A percentile compares a stretch with the other conserved stretches of the same genome.
Evolutionary conservation across 225 moss, liverwort and hornwort species (phyloP).

Genomic region (Pseudisothecium myosuroides): DNA sequence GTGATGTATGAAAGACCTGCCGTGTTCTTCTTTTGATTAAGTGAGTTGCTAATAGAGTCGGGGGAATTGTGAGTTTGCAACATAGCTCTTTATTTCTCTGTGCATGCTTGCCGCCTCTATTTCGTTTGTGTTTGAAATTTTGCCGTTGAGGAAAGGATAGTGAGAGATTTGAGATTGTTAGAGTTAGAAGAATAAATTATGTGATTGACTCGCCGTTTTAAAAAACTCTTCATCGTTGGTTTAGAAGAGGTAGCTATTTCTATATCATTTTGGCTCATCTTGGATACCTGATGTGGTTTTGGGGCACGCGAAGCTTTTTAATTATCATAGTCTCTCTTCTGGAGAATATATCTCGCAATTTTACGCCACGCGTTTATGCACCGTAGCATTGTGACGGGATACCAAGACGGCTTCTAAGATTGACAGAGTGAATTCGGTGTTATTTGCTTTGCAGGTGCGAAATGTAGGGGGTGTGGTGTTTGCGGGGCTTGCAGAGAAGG

Average conservation of each 20-base stretch:
- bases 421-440: neutral
- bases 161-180: neutral
- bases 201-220: neutral
- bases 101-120: neutral
- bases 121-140: neutral
- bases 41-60: neutral
- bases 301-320: neutral
- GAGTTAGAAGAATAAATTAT: neutral
- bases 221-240: neutral
- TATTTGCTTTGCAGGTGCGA: constrained; percentile 25
- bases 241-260: neutral
- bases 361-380: neutral
- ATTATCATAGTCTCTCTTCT: neutral
- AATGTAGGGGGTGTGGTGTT: constrained; percentile 72
- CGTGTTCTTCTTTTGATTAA: neutral
- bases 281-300: neutral
- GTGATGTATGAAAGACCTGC: neutral
- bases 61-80: too few species aligned
- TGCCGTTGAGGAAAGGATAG: neutral
- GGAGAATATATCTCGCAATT: neutral
- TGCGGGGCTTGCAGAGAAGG: constrained; percentile 54
- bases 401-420: neutral
- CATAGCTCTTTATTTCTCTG: neutral
- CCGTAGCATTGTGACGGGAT: neutral
- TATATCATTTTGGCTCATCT: neutral